phyloP scores from a whole-genome alignment of 2,329 filamentous ascomycete genomes.

The Aspergillus tamarii region DNA sequence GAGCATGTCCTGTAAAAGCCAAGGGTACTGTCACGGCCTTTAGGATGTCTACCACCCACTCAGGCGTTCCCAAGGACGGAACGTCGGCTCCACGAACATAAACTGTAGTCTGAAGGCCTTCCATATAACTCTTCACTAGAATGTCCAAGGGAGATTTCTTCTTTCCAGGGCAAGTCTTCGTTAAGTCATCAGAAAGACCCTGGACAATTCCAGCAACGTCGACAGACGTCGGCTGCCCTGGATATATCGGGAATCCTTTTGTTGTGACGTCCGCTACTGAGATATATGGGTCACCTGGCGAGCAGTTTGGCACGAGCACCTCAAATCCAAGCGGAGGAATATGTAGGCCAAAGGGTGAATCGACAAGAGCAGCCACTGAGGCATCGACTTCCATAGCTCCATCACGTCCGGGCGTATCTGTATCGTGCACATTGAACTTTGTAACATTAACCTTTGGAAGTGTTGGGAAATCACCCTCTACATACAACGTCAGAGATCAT shows the following conservation, averaged over 20 bases:
- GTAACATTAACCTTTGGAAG: constrained; percentile 84
- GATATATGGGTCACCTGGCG: constrained; percentile 71
- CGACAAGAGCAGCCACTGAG: constrained; percentile 71
- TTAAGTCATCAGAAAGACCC: constrained; percentile 74
- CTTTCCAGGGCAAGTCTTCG: constrained; percentile 72
- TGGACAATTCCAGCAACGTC: constrained; percentile 73
- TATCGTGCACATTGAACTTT: constrained; percentile 77
- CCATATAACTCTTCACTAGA: constrained; percentile 78
- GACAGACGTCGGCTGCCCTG: constrained; percentile 68
- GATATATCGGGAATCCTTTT: constrained; percentile 66
- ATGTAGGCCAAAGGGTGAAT: constrained; percentile 75
- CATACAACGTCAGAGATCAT: constrained; percentile 36
- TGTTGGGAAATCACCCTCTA: constrained; percentile 67
- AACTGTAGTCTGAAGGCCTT: constrained; percentile 75
- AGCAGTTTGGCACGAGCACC: constrained; percentile 82
- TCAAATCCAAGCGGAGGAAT: constrained; percentile 83
- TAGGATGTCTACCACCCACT: constrained; percentile 80
- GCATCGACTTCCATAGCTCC: constrained; percentile 80
- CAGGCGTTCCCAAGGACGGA: constrained; percentile 69
- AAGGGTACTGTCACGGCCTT: constrained; percentile 81
- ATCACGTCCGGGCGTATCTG: constrained; percentile 55
- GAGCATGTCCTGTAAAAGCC: constrained; percentile 77
- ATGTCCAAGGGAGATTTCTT: constrained; percentile 81
- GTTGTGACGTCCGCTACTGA: constrained; percentile 77
- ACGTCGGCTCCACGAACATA: constrained; percentile 79